A percentile compares a stretch with the other conserved stretches of the same genome.
Evolutionary conservation across 1,284 basidiomycete genomes (phyloP).

Genomic region (Fistulina hepatica): DNA sequence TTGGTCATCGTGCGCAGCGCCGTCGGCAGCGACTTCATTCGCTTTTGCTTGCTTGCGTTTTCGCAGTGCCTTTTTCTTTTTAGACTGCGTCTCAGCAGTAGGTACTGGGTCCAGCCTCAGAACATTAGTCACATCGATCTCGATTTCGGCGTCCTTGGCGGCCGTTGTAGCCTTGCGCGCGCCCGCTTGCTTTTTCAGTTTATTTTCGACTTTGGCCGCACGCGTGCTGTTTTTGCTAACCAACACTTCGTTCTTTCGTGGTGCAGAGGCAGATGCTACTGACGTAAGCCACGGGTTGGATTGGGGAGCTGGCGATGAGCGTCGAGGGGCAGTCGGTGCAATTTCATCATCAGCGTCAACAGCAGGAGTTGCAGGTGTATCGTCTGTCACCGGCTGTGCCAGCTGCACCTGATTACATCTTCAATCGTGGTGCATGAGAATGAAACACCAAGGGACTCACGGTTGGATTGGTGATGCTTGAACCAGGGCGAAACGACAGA

Average conservation of each 20-base stretch:
- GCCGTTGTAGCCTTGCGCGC: conserved; percentile 42
- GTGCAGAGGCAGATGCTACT: conserved; percentile 27
- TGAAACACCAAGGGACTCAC: not conserved
- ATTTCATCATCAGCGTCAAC: conserved; percentile 4
- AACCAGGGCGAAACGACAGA: conserved; percentile 20
- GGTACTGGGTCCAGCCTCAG: conserved; percentile 26
- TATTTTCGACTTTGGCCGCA: conserved; percentile 56
- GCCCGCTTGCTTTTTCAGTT: conserved; percentile 42
- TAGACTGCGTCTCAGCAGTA: conserved; percentile 14
- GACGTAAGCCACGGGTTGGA: conserved; percentile 67
- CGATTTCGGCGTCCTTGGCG: conserved; percentile 65
- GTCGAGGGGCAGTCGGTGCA: conserved; percentile 3
- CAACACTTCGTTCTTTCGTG: conserved; percentile 58
- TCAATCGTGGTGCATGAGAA: conserved; percentile 5
- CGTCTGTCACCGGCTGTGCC: not conserved
- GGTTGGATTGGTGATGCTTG: too few relatives aligned
- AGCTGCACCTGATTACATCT: not conserved
- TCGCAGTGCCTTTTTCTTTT: conserved; percentile 9
- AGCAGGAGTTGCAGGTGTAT: not conserved
- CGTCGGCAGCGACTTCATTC: conserved; percentile 10
- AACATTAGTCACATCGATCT: conserved; percentile 55
- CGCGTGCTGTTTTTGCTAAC: conserved; percentile 52
- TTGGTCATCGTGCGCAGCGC: conserved; percentile 30
- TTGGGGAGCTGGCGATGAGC: conserved; percentile 15
- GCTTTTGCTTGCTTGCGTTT: conserved; percentile 12